phyloP scores from a whole-genome alignment of 2,329 filamentous ascomycete species.

The Hymenoscyphus fraxineus region DNA sequence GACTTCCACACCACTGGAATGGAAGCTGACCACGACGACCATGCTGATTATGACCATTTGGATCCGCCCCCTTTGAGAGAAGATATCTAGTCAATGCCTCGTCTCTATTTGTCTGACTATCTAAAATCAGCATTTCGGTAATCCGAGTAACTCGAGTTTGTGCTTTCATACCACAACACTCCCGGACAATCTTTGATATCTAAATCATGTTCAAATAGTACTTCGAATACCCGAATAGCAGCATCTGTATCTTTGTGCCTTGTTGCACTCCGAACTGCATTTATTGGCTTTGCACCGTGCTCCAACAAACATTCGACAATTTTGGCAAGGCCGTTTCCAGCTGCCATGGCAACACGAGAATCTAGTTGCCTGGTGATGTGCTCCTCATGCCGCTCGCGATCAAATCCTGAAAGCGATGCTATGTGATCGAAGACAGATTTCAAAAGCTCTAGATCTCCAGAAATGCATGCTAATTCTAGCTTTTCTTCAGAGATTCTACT shows the following conservation, averaged over 20 bases:
- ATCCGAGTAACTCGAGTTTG: background rate
- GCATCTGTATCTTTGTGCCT: background rate
- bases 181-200: constrained; percentile 2
- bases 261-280: background rate
- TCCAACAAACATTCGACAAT: constrained; percentile 3
- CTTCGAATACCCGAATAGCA: constrained; percentile 2
- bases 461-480: background rate
- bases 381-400: background rate
- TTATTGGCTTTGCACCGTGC: background rate
- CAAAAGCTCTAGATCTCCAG: background rate
- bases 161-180: background rate
- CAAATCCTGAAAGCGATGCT: constrained; percentile 1
- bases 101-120: background rate
- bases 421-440: constrained; percentile 1
- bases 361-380: background rate
- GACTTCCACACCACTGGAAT: background rate
- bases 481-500: background rate
- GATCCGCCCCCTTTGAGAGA: constrained; percentile 6
- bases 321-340: background rate
- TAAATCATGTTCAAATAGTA: constrained; percentile 4
- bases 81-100: background rate
- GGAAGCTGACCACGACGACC: background rate
- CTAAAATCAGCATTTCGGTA: background rate
- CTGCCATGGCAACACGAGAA: background rate
- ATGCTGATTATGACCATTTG: background rate